These are phyloP conservation scores for Peronospora tabacina DNA, from an alignment of 352 stramenopile genomes.

Conservation along the genomic window DNA sequence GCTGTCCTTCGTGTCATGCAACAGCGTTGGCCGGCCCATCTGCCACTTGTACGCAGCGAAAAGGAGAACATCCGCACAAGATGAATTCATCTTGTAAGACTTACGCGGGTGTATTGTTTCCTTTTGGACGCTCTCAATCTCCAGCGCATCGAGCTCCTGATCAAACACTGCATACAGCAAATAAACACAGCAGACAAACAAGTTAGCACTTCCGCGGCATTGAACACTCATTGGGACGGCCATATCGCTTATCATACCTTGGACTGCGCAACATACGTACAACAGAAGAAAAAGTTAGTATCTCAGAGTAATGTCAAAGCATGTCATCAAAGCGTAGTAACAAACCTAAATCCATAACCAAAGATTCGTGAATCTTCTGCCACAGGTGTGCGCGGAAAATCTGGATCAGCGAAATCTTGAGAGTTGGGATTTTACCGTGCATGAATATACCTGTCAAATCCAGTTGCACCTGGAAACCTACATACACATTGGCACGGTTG, in stretches of 20 bases:
- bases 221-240: not conserved
- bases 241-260: slow-evolving; percentile 9
- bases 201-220: slow-evolving; percentile 1
- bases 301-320: not conserved
- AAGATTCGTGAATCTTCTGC: slow-evolving; percentile 99
- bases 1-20: slow-evolving; percentile 94
- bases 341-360: slow-evolving; percentile 89
- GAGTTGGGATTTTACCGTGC: slow-evolving; percentile 99
- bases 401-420: slow-evolving; percentile 97
- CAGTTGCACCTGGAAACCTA: slow-evolving; percentile 99
- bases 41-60: slow-evolving; percentile 99
- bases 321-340: not conserved
- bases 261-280: slow-evolving; percentile 2
- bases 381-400: slow-evolving; percentile 99
- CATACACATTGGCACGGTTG: slow-evolving; percentile 99
- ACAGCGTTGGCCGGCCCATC: slow-evolving; percentile 67
- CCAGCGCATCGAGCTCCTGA: slow-evolving; percentile 97
- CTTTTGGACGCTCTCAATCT: slow-evolving; percentile 99
- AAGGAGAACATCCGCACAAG: slow-evolving; percentile 97
- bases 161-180: slow-evolving; percentile 96
- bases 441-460: slow-evolving; percentile 99
- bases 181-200: not conserved
- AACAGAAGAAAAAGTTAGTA: not conserved
- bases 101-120: slow-evolving; percentile 99
- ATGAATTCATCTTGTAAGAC: slow-evolving; percentile 99